Conservation (phyloP, 202 grass and related monocot species). For the Carex sylvatica region DNA sequence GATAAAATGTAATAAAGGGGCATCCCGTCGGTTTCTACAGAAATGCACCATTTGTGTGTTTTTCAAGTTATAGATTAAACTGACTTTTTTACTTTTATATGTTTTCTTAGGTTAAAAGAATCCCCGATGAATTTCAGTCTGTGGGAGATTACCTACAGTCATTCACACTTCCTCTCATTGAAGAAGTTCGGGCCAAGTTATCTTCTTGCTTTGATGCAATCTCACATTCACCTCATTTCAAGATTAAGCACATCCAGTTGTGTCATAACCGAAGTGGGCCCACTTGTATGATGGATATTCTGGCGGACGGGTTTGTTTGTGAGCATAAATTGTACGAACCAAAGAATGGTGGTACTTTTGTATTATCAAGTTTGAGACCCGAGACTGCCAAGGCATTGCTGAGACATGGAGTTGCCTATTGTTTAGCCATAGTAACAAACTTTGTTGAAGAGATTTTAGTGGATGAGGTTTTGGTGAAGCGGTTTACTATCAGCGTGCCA, state of each 20-base stretch:
- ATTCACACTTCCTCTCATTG: conserved; percentile 47
- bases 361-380: conserved; percentile 52
- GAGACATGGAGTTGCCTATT: conserved; percentile 37
- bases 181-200: conserved; percentile 62
- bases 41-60: not conserved
- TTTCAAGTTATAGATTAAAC: not conserved
- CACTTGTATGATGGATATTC: conserved; percentile 52
- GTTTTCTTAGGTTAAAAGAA: conserved; percentile 45
- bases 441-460: conserved; percentile 35
- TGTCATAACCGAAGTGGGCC: conserved; percentile 15
- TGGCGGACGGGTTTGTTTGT: conserved; percentile 31
- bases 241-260: conserved; percentile 43
- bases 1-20: too few relatives aligned
- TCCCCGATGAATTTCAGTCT: conserved; percentile 47
- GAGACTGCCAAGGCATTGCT: conserved; percentile 30
- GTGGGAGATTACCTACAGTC: conserved; percentile 41
- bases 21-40: too few relatives aligned
- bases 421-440: conserved; percentile 41
- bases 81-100: conserved; percentile 2
- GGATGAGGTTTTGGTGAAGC: conserved; percentile 47
- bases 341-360: conserved; percentile 55
- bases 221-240: conserved; percentile 38
- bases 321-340: conserved; percentile 37
- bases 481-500: conserved; percentile 43
- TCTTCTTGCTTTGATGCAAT: conserved; percentile 50